These are phyloP conservation scores for Sonneratia alba DNA, from an alignment of 345 rosid species.

Conservation along the genomic window DNA sequence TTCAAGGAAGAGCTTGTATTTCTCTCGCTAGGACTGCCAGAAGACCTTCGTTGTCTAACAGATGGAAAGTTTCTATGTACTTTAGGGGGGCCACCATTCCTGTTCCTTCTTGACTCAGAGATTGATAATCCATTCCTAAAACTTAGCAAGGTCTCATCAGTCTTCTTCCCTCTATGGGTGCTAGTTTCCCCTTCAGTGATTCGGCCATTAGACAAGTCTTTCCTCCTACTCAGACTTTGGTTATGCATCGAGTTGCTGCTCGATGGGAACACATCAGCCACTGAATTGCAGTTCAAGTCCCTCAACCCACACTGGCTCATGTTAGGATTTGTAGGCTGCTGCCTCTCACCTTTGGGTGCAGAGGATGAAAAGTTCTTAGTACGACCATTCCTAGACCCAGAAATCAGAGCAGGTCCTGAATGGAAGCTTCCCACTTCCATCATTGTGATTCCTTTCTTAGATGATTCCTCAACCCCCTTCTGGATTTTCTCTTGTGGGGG, in stretches of 20 bases:
- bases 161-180: constrained; percentile 53
- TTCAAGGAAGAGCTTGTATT: constrained; percentile 26
- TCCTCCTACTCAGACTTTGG: constrained; percentile 32
- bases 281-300: constrained; percentile 45
- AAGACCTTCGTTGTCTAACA: not conserved
- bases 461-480: constrained; percentile 25
- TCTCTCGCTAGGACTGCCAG: constrained; percentile 8
- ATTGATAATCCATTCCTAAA: constrained; percentile 38
- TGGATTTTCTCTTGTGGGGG: constrained; percentile 32
- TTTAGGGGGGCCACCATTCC: constrained; percentile 31
- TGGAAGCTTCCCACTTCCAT: constrained; percentile 42
- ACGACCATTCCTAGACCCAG: constrained; percentile 36
- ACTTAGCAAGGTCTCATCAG: constrained; percentile 22
- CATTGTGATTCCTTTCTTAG: constrained; percentile 16
- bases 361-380: constrained; percentile 22
- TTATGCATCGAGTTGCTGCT: constrained; percentile 35
- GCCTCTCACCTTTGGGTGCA: constrained; percentile 28
- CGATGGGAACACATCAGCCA: constrained; percentile 38
- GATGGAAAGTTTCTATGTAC: constrained; percentile 18
- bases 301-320: constrained; percentile 30
- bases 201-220: constrained; percentile 36
- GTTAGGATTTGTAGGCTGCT: constrained; percentile 27
- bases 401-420: constrained; percentile 22
- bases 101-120: constrained; percentile 46
- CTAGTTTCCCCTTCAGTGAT: constrained; percentile 56